Base-by-base conservation (phyloP, 192 early-diverging fungal species). In the Rhizophlyctis rosea region DNA sequence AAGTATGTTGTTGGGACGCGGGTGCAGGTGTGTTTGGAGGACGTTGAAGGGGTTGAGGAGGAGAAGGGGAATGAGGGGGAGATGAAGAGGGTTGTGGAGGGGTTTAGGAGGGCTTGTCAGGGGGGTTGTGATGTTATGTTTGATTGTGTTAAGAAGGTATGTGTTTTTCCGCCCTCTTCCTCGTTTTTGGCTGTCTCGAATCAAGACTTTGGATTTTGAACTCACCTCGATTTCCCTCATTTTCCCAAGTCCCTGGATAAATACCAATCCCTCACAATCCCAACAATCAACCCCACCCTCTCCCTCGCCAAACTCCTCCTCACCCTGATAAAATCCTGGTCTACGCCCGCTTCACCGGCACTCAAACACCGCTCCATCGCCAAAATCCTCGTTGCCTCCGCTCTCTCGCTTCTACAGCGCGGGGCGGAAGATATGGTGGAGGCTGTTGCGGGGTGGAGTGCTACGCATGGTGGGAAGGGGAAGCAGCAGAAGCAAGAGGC, bases 291-390 rank as follows among this genome's bases (percentile, higher is more conserved):
- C 44, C 61, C 59, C 39, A 44, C 66, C 23, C 65, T 71, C 23
- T 44, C 14, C 24, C 69, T 76, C 7, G 61, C 48, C 7, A 71
- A 69, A 50, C 9, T 44, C 32, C 11, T 76, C 1, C 61, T 71
- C 23, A 30, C 34, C 13, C 27, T 34, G 31, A 4, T 76, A 9
- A 71, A 76, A 47, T 16, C 55, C 23, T 76, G 74, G 74, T 23
- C 51, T 5, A 30, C 61, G 32, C 33, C 14, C 39, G 39, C 39
- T 44, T 7, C 39, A n/a, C n/a, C n/a, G n/a, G n/a, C n/a, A n/a
- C n/a, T n/a, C 39, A 18, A 44, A 7, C 39, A 18, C 39, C 7
- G 39, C 7, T 7, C 39, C 18, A 7, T 7, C 18, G 39, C 9
- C 39, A 7, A 53, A 1, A 52, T 68, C 67, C 52, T 68, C 1